phyloP scores from a whole-genome alignment of 2,329 filamentous ascomycete species.

The Trichoderma polysporum region DNA sequence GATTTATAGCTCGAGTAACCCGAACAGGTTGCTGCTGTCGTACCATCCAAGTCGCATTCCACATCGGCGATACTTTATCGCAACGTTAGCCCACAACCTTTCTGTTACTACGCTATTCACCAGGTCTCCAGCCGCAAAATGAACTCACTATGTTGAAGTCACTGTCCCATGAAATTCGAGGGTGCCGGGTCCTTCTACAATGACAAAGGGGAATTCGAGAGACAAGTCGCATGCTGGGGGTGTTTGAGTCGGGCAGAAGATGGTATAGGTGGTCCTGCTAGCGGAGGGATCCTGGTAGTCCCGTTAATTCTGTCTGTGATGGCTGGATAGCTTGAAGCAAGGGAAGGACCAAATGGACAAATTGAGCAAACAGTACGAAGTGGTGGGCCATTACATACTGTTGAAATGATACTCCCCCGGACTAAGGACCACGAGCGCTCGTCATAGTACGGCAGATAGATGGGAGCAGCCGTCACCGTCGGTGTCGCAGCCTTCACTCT shows the following conservation, averaged over 20 bases:
- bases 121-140: neutral
- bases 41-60: conserved; percentile 43
- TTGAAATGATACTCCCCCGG: conserved; percentile 47
- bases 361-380: neutral
- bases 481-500: conserved; percentile 22
- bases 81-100: conserved; percentile 8
- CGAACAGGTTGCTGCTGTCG: conserved; percentile 47
- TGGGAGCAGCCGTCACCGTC: conserved; percentile 42
- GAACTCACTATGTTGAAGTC: conserved; percentile 44
- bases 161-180: conserved; percentile 45
- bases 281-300: conserved; percentile 36
- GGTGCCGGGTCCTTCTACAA: conserved; percentile 47
- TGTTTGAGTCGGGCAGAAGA: conserved; percentile 48
- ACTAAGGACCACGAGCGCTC: conserved; percentile 44
- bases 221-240: conserved; percentile 44
- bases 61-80: conserved; percentile 45
- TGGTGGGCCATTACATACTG: conserved; percentile 32
- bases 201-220: conserved; percentile 47
- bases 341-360: neutral
- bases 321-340: neutral
- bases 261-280: conserved; percentile 46
- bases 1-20: conserved; percentile 47
- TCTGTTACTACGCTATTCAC: neutral
- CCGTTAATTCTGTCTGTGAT: neutral
- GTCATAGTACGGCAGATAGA: conserved; percentile 47